Conservation (phyloP, 495 filamentous ascomycete species). For the Chaetomium tenue region DNA sequence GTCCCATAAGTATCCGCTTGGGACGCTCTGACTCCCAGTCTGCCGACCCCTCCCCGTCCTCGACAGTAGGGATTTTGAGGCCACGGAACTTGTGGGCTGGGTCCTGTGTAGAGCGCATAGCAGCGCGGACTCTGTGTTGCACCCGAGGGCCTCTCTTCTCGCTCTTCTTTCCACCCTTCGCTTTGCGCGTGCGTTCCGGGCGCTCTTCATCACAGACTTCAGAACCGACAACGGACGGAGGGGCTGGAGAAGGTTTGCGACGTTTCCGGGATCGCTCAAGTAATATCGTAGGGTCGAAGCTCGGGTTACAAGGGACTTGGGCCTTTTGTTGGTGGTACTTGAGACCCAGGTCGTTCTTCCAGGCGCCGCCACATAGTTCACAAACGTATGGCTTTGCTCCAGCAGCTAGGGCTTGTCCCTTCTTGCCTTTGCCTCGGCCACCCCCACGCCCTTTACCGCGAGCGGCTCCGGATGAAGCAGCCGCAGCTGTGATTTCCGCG, state of each 20-base stretch:
- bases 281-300: constrained; percentile 38
- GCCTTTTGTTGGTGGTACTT: constrained; percentile 54
- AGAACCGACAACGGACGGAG: constrained; percentile 30
- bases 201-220: constrained; percentile 43
- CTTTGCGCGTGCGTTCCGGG: constrained; percentile 7
- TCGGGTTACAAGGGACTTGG: constrained; percentile 50
- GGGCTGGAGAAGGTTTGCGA: constrained; percentile 27
- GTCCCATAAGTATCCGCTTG: background rate
- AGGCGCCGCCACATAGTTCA: constrained; percentile 48
- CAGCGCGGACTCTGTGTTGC: constrained; percentile 13
- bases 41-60: background rate
- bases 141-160: constrained; percentile 5
- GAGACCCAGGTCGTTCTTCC: constrained; percentile 54
- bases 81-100: constrained; percentile 17
- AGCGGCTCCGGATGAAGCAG: constrained; percentile 12
- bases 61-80: background rate
- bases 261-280: constrained; percentile 29
- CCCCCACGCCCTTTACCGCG: constrained; percentile 27
- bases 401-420: constrained; percentile 15
- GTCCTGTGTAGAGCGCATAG: constrained; percentile 17
- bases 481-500: constrained; percentile 10
- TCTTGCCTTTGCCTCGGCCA: constrained; percentile 23
- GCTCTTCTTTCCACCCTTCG: constrained; percentile 16
- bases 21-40: constrained; percentile 1
- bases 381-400: constrained; percentile 40